Evolutionary conservation across 2,329 filamentous ascomycete genomes (phyloP).

Genomic region (Cadophora gregata): DNA sequence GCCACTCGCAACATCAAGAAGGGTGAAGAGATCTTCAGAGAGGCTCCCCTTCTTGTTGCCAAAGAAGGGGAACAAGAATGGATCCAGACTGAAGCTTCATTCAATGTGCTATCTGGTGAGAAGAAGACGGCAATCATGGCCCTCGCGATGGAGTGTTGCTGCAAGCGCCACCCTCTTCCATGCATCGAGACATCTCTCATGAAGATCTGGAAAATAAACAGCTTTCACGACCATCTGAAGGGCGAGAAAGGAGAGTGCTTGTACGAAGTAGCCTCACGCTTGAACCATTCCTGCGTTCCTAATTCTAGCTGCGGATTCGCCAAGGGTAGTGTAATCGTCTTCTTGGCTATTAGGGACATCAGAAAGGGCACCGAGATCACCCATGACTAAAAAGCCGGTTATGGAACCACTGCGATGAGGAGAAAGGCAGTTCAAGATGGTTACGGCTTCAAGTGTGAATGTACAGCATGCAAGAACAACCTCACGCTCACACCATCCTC

Average conservation of each 20-base stretch:
- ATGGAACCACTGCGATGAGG: background rate
- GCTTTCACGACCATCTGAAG: background rate
- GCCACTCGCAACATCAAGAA: conserved; percentile 8
- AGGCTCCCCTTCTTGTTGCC: background rate
- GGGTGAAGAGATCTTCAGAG: conserved; percentile 19
- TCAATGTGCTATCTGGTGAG: background rate
- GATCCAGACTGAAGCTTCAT: conserved; percentile 3
- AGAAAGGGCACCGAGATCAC: conserved; percentile 8
- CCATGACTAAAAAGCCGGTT: background rate
- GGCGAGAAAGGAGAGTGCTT: background rate
- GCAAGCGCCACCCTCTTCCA: background rate
- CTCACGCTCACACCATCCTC: background rate
- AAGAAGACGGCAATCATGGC: background rate
- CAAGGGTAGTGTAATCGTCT: conserved; percentile 14
- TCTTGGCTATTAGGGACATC: conserved; percentile 12
- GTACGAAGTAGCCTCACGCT: background rate
- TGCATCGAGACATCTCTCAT: background rate
- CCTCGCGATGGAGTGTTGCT: background rate
- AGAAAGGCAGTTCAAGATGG: background rate
- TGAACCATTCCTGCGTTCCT: conserved; percentile 7
- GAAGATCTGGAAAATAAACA: background rate
- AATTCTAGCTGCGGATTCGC: background rate
- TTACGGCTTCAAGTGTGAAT: background rate
- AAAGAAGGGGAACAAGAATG: background rate
- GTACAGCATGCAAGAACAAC: background rate